phyloP scores from a whole-genome alignment of 148 eudicot species.

The Bassia scoparia region DNA sequence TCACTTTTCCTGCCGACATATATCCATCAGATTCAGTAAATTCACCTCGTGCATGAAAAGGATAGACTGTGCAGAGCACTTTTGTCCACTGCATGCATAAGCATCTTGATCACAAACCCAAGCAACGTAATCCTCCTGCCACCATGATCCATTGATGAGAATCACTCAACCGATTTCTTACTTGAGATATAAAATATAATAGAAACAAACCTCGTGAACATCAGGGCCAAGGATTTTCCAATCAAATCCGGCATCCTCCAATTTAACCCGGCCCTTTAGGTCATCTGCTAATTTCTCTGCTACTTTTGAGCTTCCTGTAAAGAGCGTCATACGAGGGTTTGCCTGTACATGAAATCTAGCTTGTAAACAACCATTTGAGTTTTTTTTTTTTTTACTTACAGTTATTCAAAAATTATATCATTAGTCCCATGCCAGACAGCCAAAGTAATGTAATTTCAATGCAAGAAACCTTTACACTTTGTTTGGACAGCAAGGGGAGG shows the following conservation, averaged over 20 bases:
- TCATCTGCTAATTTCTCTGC: conserved; percentile 90
- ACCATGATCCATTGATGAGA: conserved; percentile 12
- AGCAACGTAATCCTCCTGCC: conserved; percentile 86
- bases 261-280: conserved; percentile 68
- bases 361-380: conserved; percentile 2
- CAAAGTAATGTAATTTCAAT: neutral
- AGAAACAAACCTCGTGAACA: conserved; percentile 70
- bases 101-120: conserved; percentile 99
- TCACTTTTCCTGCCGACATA: neutral
- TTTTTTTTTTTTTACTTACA: neutral
- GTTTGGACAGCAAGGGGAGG: no score
- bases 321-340: conserved; percentile 94
- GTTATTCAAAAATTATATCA: no score
- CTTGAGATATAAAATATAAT: neutral
- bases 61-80: conserved; percentile 93
- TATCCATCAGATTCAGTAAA: neutral
- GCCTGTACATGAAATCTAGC: conserved; percentile 45
- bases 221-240: conserved; percentile 99
- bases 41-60: conserved; percentile 93
- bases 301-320: conserved; percentile 94
- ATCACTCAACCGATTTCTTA: neutral
- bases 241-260: conserved; percentile 99
- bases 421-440: no score
- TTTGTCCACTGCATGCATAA: conserved; percentile 95
- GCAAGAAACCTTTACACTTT: neutral